These are phyloP conservation scores for Boletus rubroflammeus DNA, from an alignment of 768 basidiomycete genomes.

Conservation along the genomic window DNA sequence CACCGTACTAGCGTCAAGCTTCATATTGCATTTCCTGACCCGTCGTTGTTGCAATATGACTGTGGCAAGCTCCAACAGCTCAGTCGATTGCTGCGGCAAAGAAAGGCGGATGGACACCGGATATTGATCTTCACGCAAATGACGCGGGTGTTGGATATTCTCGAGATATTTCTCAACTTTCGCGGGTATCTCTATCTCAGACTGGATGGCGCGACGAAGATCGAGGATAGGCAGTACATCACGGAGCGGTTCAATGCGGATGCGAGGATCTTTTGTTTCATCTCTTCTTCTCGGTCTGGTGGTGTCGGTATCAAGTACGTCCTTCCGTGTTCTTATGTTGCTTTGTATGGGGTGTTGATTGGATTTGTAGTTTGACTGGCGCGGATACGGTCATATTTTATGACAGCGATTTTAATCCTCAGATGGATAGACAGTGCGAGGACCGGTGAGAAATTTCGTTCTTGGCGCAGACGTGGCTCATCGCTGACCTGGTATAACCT, in stretches of 20 bases:
- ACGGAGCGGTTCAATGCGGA: constrained; percentile 86
- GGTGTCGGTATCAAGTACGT: constrained; percentile 94
- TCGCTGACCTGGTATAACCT: not conserved
- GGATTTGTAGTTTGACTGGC: constrained; percentile 57
- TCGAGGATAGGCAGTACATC: constrained; percentile 89
- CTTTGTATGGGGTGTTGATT: constrained; percentile 18
- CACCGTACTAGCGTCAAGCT: constrained; percentile 78
- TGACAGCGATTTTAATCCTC: constrained; percentile 95
- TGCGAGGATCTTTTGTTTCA: constrained; percentile 80
- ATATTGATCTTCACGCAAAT: constrained; percentile 96
- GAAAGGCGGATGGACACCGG: constrained; percentile 84
- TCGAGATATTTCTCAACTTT: constrained; percentile 89
- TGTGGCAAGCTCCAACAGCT: constrained; percentile 93
- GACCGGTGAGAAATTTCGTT: constrained; percentile 57
- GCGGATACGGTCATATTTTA: constrained; percentile 98
- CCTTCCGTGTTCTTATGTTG: constrained; percentile 8
- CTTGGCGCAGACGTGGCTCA: not conserved
- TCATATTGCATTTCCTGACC: constrained; percentile 91
- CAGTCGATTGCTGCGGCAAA: constrained; percentile 72
- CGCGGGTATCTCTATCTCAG: constrained; percentile 92
- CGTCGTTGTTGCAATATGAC: constrained; percentile 87
- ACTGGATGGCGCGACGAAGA: constrained; percentile 93
- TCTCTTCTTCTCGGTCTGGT: constrained; percentile 73
- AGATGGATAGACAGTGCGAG: constrained; percentile 97
- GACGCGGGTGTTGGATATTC: constrained; percentile 90